Percentiles rank a stretch among this genome's conserved stretches.
phyloP scores from a whole-genome alignment of 768 basidiomycete genomes.

The Scleroderma bovista region DNA sequence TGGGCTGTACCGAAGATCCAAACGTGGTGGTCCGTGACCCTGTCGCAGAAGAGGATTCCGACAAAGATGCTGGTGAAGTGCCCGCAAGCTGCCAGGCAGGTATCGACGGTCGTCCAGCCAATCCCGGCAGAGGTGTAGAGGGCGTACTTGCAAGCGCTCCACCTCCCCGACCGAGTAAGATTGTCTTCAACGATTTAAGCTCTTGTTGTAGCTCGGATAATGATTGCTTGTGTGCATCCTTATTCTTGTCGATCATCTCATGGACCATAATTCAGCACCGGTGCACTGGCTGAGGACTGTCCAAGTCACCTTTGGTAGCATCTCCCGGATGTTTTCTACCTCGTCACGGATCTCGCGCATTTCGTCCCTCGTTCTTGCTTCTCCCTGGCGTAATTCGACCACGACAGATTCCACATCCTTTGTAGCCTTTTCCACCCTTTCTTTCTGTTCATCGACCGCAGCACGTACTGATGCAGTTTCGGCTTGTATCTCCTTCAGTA shows the following conservation, averaged over 20 bases:
- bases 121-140: conserved; percentile 44
- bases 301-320: conserved; percentile 79
- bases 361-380: conserved; percentile 76
- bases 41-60: conserved; percentile 12
- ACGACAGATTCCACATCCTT: conserved; percentile 69
- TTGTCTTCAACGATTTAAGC: conserved; percentile 87
- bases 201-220: conserved; percentile 88
- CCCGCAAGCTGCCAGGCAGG: conserved; percentile 87
- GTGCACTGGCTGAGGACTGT: not conserved
- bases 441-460: conserved; percentile 73
- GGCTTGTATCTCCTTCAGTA: conserved; percentile 73
- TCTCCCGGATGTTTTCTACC: conserved; percentile 81
- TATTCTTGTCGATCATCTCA: conserved; percentile 94
- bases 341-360: conserved; percentile 91
- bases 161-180: conserved; percentile 72
- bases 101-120: conserved; percentile 64
- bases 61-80: conserved; percentile 16
- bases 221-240: conserved; percentile 77
- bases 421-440: conserved; percentile 64
- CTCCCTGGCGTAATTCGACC: conserved; percentile 70
- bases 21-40: conserved; percentile 10
- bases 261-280: not conserved
- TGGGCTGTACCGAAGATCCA: conserved; percentile 19
- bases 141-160: conserved; percentile 40
- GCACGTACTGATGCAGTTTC: conserved; percentile 69